These are phyloP conservation scores for Caryocar brasiliense DNA, from an alignment of 441 rosid genomes.

Conservation along the genomic window DNA sequence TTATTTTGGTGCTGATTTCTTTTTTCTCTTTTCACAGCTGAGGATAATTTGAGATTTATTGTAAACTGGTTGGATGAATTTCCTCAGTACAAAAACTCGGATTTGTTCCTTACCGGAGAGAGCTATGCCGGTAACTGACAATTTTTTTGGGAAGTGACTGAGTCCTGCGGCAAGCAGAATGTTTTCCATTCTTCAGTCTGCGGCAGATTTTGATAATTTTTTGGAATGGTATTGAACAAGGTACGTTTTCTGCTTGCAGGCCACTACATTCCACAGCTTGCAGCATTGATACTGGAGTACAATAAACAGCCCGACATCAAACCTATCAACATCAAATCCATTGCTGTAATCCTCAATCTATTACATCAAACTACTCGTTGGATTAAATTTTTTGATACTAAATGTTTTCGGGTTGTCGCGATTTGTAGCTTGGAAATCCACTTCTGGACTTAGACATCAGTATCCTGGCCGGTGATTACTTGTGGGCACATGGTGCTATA, in stretches of 20 bases:
- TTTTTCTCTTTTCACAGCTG: constrained; percentile 10
- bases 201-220: not conserved
- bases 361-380: too few species aligned
- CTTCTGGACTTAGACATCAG: constrained; percentile 28
- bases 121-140: constrained; percentile 29
- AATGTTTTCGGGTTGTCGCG: too few species aligned
- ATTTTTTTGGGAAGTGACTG: not conserved
- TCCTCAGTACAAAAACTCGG: constrained; percentile 17
- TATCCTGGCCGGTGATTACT: constrained; percentile 15
- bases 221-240: not conserved
- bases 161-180: too few species aligned
- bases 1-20: too few species aligned
- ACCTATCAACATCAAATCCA: constrained; percentile 24
- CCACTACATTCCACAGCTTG: constrained; percentile 30
- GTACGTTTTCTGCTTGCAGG: constrained; percentile 16
- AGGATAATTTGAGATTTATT: constrained; percentile 27
- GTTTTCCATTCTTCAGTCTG: too few species aligned
- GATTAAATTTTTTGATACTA: too few species aligned
- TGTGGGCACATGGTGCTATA: constrained; percentile 35
- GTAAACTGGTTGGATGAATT: constrained; percentile 31
- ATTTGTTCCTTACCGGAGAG: constrained; percentile 27
- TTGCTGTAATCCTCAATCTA: constrained; percentile 13
- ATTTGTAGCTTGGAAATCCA: constrained; percentile 32
- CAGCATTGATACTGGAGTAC: constrained; percentile 22
- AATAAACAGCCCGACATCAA: constrained; percentile 12